Base-by-base conservation (phyloP, 2,329 filamentous ascomycete species). In the Drechslerella stenobrocha region DNA sequence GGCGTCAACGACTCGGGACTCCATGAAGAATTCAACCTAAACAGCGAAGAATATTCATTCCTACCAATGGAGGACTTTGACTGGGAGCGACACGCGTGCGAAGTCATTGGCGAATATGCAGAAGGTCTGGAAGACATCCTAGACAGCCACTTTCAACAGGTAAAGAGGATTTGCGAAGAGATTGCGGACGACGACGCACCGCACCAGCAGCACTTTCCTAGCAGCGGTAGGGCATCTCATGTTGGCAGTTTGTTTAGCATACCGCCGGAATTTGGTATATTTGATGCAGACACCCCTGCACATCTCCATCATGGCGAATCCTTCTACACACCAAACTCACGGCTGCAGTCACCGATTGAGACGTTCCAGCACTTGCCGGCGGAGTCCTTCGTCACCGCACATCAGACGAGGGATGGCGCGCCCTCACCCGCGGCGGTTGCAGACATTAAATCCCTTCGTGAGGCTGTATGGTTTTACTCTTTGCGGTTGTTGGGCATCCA, bases 401-500 rank as follows among this genome's bases (percentile, higher is more conserved):
- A 50, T 28, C 58, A 57, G 15, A 35, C 51, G 2, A 70, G 59
- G 7, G 70, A 70, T 50, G 69, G 48, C 35, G 3, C 18, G 4
- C 8, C 13, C 22, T n/a, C 37, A 3, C 15, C 34, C n/a, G 2
- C 37, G 4, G 37, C 18, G 4, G 37, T 42, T 8, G 40, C 52
- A 26, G 70, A 72, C 11, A 60, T 70, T 2, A 70, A 70, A 23
- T 66, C 55, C 11, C 69, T 72, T n/a, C 67, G 65, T 24, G 71
- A 72, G 46, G 71, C 71, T 2, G 71, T 71, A 4, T 72, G 71
- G 71, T 72, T 72, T 42, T 72, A 72, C 48, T 72, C 70, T n/a
- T 46, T 72, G 34, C 55, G 71, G 34, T 52, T 72, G n/a, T 50
- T 72, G 24, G 70, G 70, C n/a, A 72, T 72, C 32, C 71, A 72